Conservation (phyloP, 2,329 filamentous ascomycete genomes). For the Chaetomium sp. region DNA sequence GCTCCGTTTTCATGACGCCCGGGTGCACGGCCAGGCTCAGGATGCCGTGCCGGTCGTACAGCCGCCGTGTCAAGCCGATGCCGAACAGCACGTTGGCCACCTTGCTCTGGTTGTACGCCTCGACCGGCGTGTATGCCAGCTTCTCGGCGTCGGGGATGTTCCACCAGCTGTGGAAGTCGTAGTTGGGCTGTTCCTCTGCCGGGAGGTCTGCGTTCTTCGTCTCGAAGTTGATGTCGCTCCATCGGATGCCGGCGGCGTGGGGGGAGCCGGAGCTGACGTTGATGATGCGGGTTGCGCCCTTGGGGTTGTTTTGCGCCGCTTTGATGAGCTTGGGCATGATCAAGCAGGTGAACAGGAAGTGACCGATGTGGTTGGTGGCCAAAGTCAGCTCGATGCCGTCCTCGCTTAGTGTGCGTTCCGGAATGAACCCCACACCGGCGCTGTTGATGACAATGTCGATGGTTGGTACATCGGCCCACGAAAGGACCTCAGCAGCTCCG, state of each 20-base stretch:
- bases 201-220: background rate
- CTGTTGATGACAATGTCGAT: conserved; percentile 5
- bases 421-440: background rate
- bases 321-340: conserved; percentile 2
- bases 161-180: background rate
- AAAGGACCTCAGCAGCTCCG: background rate
- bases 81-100: conserved; percentile 7
- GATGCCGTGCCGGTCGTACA: background rate
- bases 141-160: background rate
- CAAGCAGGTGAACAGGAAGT: conserved; percentile 4
- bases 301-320: background rate
- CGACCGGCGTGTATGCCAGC: background rate
- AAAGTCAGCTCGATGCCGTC: conserved; percentile 10
- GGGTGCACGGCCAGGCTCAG: background rate
- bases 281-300: background rate
- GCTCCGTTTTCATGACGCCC: background rate
- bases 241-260: background rate
- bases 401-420: background rate
- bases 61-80: background rate
- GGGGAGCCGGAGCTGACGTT: conserved; percentile 9
- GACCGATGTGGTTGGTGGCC: conserved; percentile 2
- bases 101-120: conserved; percentile 6
- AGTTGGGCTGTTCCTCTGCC: background rate
- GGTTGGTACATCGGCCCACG: background rate
- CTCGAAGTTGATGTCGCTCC: conserved; percentile 4